These are phyloP conservation scores for Musa balbisiana DNA, from an alignment of 202 grass and related monocot species.

Conservation along the genomic window DNA sequence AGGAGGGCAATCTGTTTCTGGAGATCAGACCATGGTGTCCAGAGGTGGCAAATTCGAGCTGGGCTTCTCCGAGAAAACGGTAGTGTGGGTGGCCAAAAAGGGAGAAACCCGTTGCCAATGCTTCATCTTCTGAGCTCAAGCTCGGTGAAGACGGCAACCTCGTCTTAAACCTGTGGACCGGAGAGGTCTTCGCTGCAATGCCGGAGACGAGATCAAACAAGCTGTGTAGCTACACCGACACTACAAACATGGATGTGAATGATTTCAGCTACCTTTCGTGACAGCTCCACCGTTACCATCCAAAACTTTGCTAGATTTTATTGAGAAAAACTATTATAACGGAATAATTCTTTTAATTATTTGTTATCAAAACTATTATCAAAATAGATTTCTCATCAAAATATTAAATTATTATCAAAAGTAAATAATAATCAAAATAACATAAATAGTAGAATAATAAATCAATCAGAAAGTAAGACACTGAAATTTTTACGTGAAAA, in stretches of 20 bases:
- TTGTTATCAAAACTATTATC: no score
- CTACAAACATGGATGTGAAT: constrained; percentile 26
- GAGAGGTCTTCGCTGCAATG: constrained; percentile 34
- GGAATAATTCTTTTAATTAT: no score
- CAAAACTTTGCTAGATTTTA: neutral
- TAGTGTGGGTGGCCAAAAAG: constrained; percentile 39
- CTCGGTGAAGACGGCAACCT: constrained; percentile 30
- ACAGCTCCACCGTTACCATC: neutral
- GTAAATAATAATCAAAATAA: no score
- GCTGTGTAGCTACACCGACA: constrained; percentile 28
- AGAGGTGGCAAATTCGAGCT: constrained; percentile 33
- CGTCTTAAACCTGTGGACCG: constrained; percentile 24
- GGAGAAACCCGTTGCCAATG: constrained; percentile 6
- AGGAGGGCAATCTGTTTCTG: neutral
- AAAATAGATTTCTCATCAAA: no score
- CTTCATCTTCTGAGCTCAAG: neutral
- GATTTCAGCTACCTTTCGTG: constrained; percentile 45
- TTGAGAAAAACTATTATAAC: neutral
- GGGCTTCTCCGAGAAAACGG: constrained; percentile 30
- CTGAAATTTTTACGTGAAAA: no score
- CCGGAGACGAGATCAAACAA: constrained; percentile 34
- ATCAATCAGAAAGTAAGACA: no score
- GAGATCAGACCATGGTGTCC: constrained; percentile 28
- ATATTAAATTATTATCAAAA: no score
- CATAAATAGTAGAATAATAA: no score